Conservation (phyloP, 2,329 filamentous ascomycete genomes). For the Aspergillus brasiliensis region DNA sequence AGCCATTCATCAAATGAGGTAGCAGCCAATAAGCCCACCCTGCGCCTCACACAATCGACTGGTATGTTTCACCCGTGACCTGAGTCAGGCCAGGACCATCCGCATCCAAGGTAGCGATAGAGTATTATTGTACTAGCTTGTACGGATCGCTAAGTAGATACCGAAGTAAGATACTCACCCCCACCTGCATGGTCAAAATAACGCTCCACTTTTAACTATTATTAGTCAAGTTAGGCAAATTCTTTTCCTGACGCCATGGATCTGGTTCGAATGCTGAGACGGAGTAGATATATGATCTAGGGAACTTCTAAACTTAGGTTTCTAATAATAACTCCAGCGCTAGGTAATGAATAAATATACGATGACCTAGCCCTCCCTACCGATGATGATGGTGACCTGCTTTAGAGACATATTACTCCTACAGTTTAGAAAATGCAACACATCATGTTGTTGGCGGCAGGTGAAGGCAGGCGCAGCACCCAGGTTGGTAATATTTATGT, state of each 20-base stretch:
- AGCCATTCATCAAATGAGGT: slow-evolving; percentile 16
- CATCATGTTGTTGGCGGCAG: not conserved
- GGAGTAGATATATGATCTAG: not conserved
- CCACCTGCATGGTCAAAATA: not conserved
- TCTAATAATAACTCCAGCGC: slow-evolving; percentile 5
- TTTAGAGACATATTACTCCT: not conserved
- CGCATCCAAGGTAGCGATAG: slow-evolving; percentile 10
- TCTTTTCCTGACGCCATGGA: not conserved
- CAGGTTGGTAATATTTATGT: not conserved
- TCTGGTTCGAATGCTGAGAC: not conserved
- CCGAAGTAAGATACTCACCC: not conserved
- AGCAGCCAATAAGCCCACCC: slow-evolving; percentile 27
- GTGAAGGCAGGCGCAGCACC: not conserved
- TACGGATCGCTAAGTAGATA: not conserved
- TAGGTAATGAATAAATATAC: not conserved
- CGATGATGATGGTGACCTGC: not conserved
- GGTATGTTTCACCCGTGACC: slow-evolving; percentile 28
- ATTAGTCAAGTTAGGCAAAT: not conserved
- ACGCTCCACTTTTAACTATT: not conserved
- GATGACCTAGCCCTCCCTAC: not conserved
- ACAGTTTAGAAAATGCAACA: not conserved
- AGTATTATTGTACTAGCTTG: slow-evolving; percentile 3
- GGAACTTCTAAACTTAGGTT: slow-evolving; percentile 7
- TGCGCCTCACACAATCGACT: slow-evolving; percentile 24
- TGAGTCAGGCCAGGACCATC: slow-evolving; percentile 10